phyloP scores from a whole-genome alignment of 2,329 filamentous ascomycete genomes.

The Microsporum ferrugineum region DNA sequence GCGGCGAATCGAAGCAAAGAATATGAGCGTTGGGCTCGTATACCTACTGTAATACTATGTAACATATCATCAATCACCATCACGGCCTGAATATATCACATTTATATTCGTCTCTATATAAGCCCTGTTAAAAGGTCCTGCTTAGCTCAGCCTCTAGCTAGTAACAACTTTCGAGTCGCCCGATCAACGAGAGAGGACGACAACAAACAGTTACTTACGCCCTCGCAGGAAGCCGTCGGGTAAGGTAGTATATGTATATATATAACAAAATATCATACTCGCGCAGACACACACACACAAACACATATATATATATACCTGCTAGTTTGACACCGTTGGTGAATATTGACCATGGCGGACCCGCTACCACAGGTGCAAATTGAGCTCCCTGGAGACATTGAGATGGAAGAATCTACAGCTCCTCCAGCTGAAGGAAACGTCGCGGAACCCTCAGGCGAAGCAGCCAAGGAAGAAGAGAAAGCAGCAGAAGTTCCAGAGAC shows the following conservation, averaged over 20 bases:
- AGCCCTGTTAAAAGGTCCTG: neutral
- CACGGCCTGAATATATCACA: too few species aligned
- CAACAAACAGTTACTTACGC: neutral
- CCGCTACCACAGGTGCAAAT: constrained; percentile 12
- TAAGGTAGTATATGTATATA: neutral
- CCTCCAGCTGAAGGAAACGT: neutral
- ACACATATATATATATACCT: neutral
- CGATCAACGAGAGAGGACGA: neutral
- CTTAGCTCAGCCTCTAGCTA: constrained; percentile 1
- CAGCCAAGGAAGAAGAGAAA: constrained; percentile 1
- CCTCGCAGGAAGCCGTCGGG: too few species aligned
- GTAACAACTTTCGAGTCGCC: neutral
- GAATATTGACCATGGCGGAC: neutral
- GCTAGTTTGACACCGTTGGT: neutral
- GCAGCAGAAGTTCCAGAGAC: constrained; percentile 10
- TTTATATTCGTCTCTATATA: neutral
- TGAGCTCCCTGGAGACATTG: constrained; percentile 16
- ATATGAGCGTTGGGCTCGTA: neutral
- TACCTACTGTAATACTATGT: constrained; percentile 1
- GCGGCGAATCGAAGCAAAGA: too few species aligned
- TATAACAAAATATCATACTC: neutral
- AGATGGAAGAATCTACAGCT: constrained; percentile 16
- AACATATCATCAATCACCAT: neutral
- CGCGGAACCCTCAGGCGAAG: neutral
- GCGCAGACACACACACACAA: too few species aligned